Evolutionary conservation across 345 rosid genomes (phyloP), one percentile per base, ranked within the genome.

Genomic region (Luvunga scandens): DNA sequence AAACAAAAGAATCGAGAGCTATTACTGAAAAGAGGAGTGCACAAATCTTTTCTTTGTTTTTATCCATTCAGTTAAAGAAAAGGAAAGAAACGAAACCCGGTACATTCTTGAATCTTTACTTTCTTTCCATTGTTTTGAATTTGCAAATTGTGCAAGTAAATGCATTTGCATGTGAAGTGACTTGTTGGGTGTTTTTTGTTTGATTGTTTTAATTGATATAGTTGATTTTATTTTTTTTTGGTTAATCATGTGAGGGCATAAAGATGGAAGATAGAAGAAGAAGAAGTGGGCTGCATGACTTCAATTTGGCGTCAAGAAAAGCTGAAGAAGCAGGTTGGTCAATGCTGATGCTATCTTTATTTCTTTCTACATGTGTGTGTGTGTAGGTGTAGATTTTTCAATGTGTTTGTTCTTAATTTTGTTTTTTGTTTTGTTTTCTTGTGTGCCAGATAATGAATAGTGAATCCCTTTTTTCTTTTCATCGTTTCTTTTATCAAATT

Each of bases 241-340:
- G 34, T 50, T 48, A 38, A 75, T 50, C 2, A 38, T 24, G 34
- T 63, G 56, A 73, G 65, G 63, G 69, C 48, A 79, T 72, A 75
- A 48, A 31, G 38, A 91, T 93, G 99, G 90, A 86, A 81, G 80
- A 72, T 42, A 75, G 75, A 66, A 70, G 84, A 71, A 73, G 93
- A 84, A 85, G 83, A 13, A 45, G 50, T 22, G 92, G 84, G 70
- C 71, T 86, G 36, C 91, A 93, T 71, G 93, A 90, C 71, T 76
- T 90, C 16, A 85, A 79, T 76, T 71, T 92, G 86, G 95, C 97
- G 64, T 94, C 99, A 79, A 89, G 97, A 90, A 96, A 87, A 80
- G 97, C 97, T 21, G 97, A 96, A 88, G 97, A 94, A 87, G 88
- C 95, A 75, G 98, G 98, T 93, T 57, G 25, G 86, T 53, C 1